Evolutionary conservation across 257 asterid genomes (phyloP).

Genomic region (Plantago ovata): DNA sequence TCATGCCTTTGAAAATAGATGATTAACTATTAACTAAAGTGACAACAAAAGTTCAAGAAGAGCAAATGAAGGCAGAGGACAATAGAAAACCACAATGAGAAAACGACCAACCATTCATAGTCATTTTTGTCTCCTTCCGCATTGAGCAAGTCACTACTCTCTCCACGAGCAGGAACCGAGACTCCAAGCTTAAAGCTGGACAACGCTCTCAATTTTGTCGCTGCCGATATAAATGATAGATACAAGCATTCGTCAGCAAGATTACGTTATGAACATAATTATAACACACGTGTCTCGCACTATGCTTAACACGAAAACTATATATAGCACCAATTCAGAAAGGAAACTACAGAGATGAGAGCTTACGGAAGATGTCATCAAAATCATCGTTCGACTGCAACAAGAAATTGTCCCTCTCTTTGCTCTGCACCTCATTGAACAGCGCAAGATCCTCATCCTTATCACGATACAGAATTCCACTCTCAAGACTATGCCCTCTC

Average conservation of each 20-base stretch:
- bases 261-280: conserved; percentile 17
- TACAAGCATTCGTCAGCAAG: conserved; percentile 13
- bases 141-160: conserved; percentile 80
- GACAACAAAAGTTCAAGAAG: conserved; percentile 3
- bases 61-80: not conserved
- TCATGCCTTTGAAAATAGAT: conserved; percentile 6
- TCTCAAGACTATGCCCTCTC: conserved; percentile 84
- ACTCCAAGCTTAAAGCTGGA: conserved; percentile 68
- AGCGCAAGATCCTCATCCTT: conserved; percentile 89
- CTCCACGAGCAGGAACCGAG: conserved; percentile 80
- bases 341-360: conserved; percentile 22
- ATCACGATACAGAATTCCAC: conserved; percentile 52
- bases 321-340: conserved; percentile 20
- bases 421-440: conserved; percentile 83
- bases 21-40: not conserved
- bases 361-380: conserved; percentile 75
- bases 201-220: conserved; percentile 54
- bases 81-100: conserved; percentile 12
- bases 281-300: conserved; percentile 5
- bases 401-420: conserved; percentile 76
- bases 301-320: conserved; percentile 6
- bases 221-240: conserved; percentile 38
- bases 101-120: conserved; percentile 76
- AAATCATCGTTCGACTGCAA: conserved; percentile 80
- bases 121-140: conserved; percentile 89